Conservation (phyloP, 75 land plant species). For the Pinus tabuliformis region DNA sequence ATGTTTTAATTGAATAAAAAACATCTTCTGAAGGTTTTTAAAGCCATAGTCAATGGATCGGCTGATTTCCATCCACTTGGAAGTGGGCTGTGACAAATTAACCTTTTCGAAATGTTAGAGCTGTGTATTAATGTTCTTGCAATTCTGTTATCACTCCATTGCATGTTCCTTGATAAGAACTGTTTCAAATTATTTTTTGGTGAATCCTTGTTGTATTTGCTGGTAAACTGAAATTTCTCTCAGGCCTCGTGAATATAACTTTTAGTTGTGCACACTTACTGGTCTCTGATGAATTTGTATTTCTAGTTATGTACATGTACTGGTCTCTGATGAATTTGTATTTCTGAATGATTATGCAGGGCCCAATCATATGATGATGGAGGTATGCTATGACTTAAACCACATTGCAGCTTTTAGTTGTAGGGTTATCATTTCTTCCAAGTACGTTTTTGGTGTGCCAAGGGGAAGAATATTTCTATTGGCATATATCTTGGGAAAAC, state of each 20-base stretch:
- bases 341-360: constrained; percentile 42
- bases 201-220: neutral
- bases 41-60: neutral
- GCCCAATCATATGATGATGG: constrained; percentile 92
- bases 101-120: neutral
- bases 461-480: neutral
- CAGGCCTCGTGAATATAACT: neutral
- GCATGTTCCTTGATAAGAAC: neutral
- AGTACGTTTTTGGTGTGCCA: neutral
- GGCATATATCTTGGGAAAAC: neutral
- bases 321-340: neutral
- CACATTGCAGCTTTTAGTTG: neutral
- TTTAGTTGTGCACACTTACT: neutral
- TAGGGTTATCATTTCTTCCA: neutral
- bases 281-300: neutral
- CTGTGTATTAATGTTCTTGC: neutral
- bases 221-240: neutral
- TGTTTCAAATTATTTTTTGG: neutral
- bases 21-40: neutral
- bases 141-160: neutral
- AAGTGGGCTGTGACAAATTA: neutral
- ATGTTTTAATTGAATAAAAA: neutral
- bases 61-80: neutral
- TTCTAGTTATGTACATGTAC: neutral
- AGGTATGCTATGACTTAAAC: constrained; percentile 39